Base-by-base conservation (phyloP, 805 yeast species). In the Ogataea nakhonphanomensis region DNA sequence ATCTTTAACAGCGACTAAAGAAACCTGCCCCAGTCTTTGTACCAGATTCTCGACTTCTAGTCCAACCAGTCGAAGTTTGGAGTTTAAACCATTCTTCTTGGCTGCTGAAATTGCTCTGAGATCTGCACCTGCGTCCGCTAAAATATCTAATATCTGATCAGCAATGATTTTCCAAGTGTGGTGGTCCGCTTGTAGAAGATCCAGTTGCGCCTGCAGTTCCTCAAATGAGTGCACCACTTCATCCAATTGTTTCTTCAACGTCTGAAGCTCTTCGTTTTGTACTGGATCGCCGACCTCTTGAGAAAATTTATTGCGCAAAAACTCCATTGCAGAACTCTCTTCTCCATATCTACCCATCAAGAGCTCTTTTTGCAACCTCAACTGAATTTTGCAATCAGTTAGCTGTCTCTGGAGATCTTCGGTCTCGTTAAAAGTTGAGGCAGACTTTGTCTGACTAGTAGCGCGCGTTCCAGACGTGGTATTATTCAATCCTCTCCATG, bases 371-470 rank as follows among this genome's bases (percentile, higher is more conserved):
- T 61, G 61, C 26, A 65, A 37, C 31, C 55, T 50, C 20, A 65
- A 35, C 39, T 65, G 67, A 20, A 65, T 54, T 43, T 57, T 61
- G 40, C 61, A 62, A 41, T 64, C 59, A 1, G 60, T 62, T 12
- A 63, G 46, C 26, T 63, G 59, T 37, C 55, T 57, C 25, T 59
- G 56, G 17, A 65, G 37, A 5, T 40, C 45, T 23, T 53, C 60
- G 7, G 59, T 42, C 20, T 62, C 64, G 11, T 45, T 40, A 14
- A 37, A 41, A 3, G 29, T 42, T 2, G 44, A 41, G 4, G 44
- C 46, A 5, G 55, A 50, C 21, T 33, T 46, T 6, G 35, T 5
- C n/a, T 13, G 25, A 13, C 24, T 10, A 17, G 29, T 20, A 3
- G 33, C 23, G 3, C 38, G 30, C 11, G 33, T 22, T 10, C 33